phyloP scores from a whole-genome alignment of 1,284 basidiomycete species.

The Heterobasidion occidentale region DNA sequence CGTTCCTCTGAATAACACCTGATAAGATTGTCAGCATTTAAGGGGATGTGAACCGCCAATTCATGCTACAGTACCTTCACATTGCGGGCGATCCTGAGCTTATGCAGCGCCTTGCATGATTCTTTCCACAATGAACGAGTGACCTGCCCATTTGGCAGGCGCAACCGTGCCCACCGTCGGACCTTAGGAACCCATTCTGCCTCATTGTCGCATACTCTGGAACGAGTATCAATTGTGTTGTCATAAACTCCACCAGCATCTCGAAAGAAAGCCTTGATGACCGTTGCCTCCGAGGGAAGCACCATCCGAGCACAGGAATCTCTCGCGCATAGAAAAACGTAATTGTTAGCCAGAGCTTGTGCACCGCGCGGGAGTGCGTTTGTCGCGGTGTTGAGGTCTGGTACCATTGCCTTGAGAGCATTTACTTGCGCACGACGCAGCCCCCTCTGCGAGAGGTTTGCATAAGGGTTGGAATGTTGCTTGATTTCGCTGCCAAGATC shows the following conservation, averaged over 20 bases:
- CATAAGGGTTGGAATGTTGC: slow-evolving; percentile 15
- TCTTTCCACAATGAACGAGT: slow-evolving; percentile 20
- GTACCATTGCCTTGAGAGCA: slow-evolving; percentile 14
- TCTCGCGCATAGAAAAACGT: slow-evolving; percentile 8
- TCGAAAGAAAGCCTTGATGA: neutral
- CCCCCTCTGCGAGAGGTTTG: slow-evolving; percentile 13
- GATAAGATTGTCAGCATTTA: neutral
- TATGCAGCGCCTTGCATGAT: neutral
- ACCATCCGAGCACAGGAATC: neutral
- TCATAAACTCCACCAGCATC: too few species aligned
- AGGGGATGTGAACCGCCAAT: neutral
- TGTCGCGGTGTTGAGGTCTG: slow-evolving; percentile 4
- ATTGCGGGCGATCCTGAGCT: slow-evolving; percentile 14
- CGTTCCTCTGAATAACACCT: slow-evolving; percentile 5
- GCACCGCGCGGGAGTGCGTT: slow-evolving; percentile 1
- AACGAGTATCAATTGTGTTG: neutral
- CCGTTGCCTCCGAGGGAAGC: neutral
- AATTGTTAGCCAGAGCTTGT: slow-evolving; percentile 3
- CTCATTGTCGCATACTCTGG: neutral
- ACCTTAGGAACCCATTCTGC: neutral
- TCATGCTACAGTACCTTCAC: slow-evolving; percentile 12
- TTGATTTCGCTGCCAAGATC: slow-evolving; percentile 7
- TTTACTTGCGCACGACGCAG: slow-evolving; percentile 9
- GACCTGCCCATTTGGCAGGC: slow-evolving; percentile 22
- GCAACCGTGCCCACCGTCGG: slow-evolving; percentile 17